Percentiles rank a stretch among this genome's conserved stretches.
These are phyloP conservation scores for Syzygium grande DNA, from an alignment of 345 rosid genomes.

Conservation along the genomic window DNA sequence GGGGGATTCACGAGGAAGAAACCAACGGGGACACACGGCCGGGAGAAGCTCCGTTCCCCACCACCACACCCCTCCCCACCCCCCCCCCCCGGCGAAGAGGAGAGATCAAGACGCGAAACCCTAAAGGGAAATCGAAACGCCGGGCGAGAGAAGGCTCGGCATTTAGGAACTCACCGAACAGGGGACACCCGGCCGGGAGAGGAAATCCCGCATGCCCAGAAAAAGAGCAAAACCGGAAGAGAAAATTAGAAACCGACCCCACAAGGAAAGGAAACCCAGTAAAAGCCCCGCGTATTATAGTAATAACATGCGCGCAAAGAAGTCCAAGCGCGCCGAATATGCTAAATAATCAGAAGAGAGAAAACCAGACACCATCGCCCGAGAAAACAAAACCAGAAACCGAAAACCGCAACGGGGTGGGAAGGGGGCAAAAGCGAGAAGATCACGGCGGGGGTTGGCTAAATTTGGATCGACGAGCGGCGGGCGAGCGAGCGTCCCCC, in stretches of 20 bases:
- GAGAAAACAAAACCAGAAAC: neutral
- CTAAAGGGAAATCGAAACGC: neutral
- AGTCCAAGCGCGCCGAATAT: neutral
- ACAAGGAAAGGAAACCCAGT: neutral
- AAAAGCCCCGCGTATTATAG: neutral
- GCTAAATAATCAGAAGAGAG: neutral
- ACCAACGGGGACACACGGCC: no score
- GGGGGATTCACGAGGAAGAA: neutral
- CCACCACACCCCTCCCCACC: neutral
- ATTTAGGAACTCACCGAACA: neutral
- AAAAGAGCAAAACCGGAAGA: neutral
- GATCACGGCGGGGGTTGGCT: neutral
- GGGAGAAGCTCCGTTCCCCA: neutral
- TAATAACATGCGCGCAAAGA: neutral
- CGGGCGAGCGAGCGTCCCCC: neutral
- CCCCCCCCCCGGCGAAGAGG: neutral
- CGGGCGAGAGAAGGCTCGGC: neutral
- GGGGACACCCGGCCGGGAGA: neutral
- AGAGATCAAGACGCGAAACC: slow-evolving; percentile 7
- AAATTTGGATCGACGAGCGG: neutral
- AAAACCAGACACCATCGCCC: no score
- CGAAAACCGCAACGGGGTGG: neutral
- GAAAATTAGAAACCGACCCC: neutral
- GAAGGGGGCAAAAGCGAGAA: neutral
- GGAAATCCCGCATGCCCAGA: neutral